A percentile compares a stretch with the other conserved stretches of the same genome.
Conservation (phyloP, 176 grass and related monocot genomes). For the Elaeis guineensis region DNA sequence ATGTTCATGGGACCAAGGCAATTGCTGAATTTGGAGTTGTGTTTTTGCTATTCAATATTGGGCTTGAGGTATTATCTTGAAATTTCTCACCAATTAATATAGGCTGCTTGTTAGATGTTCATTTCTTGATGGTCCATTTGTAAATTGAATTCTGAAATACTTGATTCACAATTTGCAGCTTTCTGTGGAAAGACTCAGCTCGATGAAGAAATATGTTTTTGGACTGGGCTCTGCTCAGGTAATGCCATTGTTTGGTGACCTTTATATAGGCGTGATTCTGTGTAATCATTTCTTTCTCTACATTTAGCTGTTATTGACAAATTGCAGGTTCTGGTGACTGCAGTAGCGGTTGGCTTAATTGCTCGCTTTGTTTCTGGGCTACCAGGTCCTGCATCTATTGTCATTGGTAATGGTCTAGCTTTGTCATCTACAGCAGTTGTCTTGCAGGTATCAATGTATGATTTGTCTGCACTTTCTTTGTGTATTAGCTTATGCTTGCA, state of each 20-base stretch:
- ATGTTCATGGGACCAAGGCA: slow-evolving; percentile 95
- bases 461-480: too few relatives aligned
- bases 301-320: slow-evolving; percentile 1
- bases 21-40: slow-evolving; percentile 99
- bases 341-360: slow-evolving; percentile 71
- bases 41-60: slow-evolving; percentile 98
- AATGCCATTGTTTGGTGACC: slow-evolving; percentile 17
- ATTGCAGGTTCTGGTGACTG: slow-evolving; percentile 71
- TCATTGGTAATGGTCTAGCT: slow-evolving; percentile 89
- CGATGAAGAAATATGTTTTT: slow-evolving; percentile 99
- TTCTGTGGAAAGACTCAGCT: slow-evolving; percentile 96
- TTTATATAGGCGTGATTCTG: slow-evolving; percentile 19
- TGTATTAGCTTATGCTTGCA: too few relatives aligned
- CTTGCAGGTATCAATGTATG: slow-evolving; percentile 52
- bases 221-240: slow-evolving; percentile 96
- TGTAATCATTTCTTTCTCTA: slow-evolving; percentile 9
- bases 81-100: slow-evolving; percentile 4
- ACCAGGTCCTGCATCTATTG: slow-evolving; percentile 81
- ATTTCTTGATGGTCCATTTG: slow-evolving; percentile 10
- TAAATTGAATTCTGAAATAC: not conserved
- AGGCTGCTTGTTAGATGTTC: not conserved
- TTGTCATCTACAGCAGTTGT: slow-evolving; percentile 97
- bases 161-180: slow-evolving; percentile 41
- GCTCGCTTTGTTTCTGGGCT: slow-evolving; percentile 53
- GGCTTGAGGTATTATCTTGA: slow-evolving; percentile 79